These are phyloP conservation scores for Pseudocercospora cruenta DNA, from an alignment of 2,329 filamentous ascomycete species.

Conservation along the genomic window DNA sequence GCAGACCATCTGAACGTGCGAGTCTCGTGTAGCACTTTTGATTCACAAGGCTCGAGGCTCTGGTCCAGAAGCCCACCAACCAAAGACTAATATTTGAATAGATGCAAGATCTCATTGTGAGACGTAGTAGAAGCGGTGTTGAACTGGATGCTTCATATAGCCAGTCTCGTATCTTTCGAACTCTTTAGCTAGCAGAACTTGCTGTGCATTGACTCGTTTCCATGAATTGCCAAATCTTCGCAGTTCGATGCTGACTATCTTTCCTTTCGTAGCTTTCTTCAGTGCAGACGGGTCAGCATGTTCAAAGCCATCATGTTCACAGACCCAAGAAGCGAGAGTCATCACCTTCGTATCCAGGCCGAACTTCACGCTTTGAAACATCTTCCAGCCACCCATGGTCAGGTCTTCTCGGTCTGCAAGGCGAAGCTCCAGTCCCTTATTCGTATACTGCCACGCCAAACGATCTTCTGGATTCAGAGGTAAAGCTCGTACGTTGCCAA, in stretches of 20 bases:
- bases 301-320: not conserved
- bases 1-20: no score
- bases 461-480: constrained; percentile 5
- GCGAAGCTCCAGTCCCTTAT: constrained; percentile 8
- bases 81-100: not conserved
- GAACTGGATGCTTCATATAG: not conserved
- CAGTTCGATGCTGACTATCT: constrained; percentile 8
- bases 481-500: not conserved
- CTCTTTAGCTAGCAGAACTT: not conserved
- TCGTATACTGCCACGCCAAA: constrained; percentile 7
- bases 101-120: not conserved
- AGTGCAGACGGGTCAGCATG: constrained; percentile 6
- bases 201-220: constrained; percentile 11
- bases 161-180: constrained; percentile 5
- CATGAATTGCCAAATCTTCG: constrained; percentile 8
- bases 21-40: no score
- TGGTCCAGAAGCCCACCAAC: no score
- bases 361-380: constrained; percentile 7
- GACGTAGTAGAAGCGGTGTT: constrained; percentile 6
- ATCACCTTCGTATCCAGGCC: constrained; percentile 5
- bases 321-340: constrained; percentile 5
- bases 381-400: not conserved
- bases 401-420: not conserved
- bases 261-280: constrained; percentile 10
- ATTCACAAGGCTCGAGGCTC: no score